phyloP scores from a whole-genome alignment of 768 basidiomycete species.

The Clitopilus passeckerianus region DNA sequence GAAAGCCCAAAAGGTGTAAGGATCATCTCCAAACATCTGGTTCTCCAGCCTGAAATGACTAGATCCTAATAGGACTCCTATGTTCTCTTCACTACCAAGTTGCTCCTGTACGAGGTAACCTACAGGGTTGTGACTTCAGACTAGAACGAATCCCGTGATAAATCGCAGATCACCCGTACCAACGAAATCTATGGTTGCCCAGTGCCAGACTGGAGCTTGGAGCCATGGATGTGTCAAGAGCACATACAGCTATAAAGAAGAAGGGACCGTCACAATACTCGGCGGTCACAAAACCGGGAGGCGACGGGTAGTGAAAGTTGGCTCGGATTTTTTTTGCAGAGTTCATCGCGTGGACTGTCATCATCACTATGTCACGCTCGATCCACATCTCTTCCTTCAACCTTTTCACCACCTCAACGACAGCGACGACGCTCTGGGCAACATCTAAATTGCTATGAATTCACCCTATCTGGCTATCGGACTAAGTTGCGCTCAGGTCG shows the following conservation, averaged over 20 bases:
- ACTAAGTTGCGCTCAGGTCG: too few relatives aligned
- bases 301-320: neutral
- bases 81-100: too few relatives aligned
- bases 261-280: neutral
- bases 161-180: too few relatives aligned
- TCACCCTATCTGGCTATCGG: too few relatives aligned
- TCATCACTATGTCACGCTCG: neutral
- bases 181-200: too few relatives aligned
- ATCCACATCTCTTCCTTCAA: neutral
- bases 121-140: too few relatives aligned
- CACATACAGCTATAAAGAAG: neutral
- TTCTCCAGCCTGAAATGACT: neutral
- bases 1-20: neutral
- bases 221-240: neutral
- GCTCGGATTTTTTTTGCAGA: neutral
- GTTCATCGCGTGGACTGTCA: neutral
- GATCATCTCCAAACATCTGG: neutral
- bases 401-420: neutral
- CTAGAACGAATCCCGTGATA: too few relatives aligned
- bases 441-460: too few relatives aligned
- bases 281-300: neutral
- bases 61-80: too few relatives aligned
- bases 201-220: too few relatives aligned
- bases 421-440: neutral
- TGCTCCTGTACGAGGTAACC: too few relatives aligned